Percentiles rank a stretch among this genome's conserved stretches.
These are phyloP conservation scores for Cymbomonas tetramitiformis DNA, from an alignment of 139 green algal species.

Conservation along the genomic window DNA sequence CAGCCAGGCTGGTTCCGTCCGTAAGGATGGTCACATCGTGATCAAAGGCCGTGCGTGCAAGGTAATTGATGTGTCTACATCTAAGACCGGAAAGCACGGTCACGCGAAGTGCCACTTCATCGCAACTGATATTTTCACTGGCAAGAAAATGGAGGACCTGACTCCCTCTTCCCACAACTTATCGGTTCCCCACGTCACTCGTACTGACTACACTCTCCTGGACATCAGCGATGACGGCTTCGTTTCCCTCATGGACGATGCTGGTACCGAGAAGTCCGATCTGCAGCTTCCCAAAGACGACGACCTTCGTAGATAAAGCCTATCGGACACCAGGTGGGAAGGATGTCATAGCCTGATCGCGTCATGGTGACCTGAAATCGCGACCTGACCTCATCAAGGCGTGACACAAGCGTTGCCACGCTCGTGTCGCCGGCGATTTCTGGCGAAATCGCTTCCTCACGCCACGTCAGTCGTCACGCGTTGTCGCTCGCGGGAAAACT, in stretches of 20 bases:
- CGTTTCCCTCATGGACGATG: slow-evolving; percentile 78
- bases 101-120: slow-evolving; percentile 98
- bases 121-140: slow-evolving; percentile 91
- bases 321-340: too few species aligned
- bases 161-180: slow-evolving; percentile 92
- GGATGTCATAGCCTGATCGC: too few species aligned
- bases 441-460: too few species aligned
- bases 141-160: slow-evolving; percentile 97
- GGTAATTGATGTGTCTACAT: slow-evolving; percentile 96
- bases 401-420: too few species aligned
- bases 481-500: too few species aligned
- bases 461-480: too few species aligned
- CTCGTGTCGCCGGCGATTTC: too few species aligned
- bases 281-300: slow-evolving; percentile 83
- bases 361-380: too few species aligned
- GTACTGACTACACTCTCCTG: slow-evolving; percentile 83
- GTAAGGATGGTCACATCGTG: slow-evolving; percentile 91
- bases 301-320: too few species aligned
- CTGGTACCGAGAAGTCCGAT: slow-evolving; percentile 84
- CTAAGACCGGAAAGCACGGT: slow-evolving; percentile 99
- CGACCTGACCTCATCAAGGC: too few species aligned
- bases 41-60: slow-evolving; percentile 96
- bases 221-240: slow-evolving; percentile 94
- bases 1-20: slow-evolving; percentile 75
- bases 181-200: slow-evolving; percentile 78